Evolutionary conservation across 116 monocot species (phyloP).

Genomic region (Dioscorea cayenensis): DNA sequence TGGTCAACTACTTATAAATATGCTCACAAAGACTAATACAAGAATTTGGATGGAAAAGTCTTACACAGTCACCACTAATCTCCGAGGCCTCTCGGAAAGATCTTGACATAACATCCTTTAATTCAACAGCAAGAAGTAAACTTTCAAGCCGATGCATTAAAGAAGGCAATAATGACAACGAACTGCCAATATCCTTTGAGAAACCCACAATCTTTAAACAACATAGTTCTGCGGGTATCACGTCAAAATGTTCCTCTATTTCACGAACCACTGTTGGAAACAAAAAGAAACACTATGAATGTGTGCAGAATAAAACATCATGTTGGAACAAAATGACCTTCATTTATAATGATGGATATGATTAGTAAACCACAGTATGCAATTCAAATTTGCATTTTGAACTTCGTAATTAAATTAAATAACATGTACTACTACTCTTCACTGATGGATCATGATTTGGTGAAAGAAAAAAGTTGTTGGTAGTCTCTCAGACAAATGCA

Average conservation of each 20-base stretch:
- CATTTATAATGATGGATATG: neutral
- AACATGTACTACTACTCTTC: too few relatives aligned
- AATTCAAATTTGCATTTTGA: neutral
- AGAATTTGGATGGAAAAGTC: neutral
- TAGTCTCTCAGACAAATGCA: too few relatives aligned
- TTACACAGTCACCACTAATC: constrained; percentile 63
- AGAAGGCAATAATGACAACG: constrained; percentile 87
- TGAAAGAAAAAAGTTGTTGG: too few relatives aligned
- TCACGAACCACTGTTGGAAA: constrained; percentile 44
- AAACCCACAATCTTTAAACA: constrained; percentile 80
- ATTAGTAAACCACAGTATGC: too few relatives aligned
- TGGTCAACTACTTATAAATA: neutral
- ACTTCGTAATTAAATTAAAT: too few relatives aligned
- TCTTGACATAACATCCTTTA: constrained; percentile 54
- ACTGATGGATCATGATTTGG: too few relatives aligned
- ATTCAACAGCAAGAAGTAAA: constrained; percentile 80
- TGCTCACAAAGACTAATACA: neutral
- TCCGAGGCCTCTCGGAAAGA: constrained; percentile 59
- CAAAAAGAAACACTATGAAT: neutral
- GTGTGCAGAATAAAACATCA: neutral
- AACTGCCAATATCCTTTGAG: constrained; percentile 91
- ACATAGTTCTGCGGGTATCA: constrained; percentile 85
- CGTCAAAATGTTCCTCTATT: constrained; percentile 68
- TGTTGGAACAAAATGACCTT: neutral
- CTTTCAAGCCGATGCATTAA: constrained; percentile 83